Base-by-base conservation (phyloP, 1,284 basidiomycete genomes). In the Trichosporon sp. region DNA sequence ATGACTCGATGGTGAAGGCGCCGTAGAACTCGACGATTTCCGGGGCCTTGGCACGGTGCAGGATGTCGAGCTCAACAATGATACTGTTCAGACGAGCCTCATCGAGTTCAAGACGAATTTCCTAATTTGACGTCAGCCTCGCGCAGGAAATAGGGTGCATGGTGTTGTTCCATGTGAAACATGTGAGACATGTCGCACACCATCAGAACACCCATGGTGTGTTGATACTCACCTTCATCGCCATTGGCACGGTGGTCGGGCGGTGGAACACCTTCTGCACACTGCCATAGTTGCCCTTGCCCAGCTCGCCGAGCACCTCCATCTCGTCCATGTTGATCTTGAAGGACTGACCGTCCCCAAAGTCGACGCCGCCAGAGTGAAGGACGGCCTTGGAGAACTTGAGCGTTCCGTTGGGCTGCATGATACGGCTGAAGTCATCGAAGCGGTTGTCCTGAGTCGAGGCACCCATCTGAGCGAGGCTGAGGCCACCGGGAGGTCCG, bases 1-100 rank as follows among this genome's bases (percentile, higher is more conserved):
- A 99, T 31, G 92, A 93, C 83, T 99, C 96, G 83, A 98, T 95
- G 83, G 98, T 98, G 86, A 99, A 99, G 2, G 96, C 96, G 61
- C 96, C 96, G 83, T 97, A 98, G 78, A 99, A 99, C 77, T 98
- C 96, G 80, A 99, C 93, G 76, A 99, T 98, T 81, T 94, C 91
- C 5, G 92, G 91, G 12, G 92, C 90, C 32, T 91, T 89, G 2
- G 96, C 96, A 38, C 95, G 92, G 84, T 99, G 96, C 32, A 99
- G 88, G 76, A 99, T 93, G 81, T 99, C 96, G 68, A 99, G 91
- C 83, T 99, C 96, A 92, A 98, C 98, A 78, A 99, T 91, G 86
- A 99, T 98, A 11, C 92, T 94, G 78, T 94, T 95, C 64, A 99
- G 88, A 80, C 96, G 96, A 65, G 92, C 90, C 71, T 96, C 90